Percentiles rank a stretch among this genome's conserved stretches.
Evolutionary conservation across 805 yeast species (phyloP).

Genomic region (Barnettozyma salicaria): DNA sequence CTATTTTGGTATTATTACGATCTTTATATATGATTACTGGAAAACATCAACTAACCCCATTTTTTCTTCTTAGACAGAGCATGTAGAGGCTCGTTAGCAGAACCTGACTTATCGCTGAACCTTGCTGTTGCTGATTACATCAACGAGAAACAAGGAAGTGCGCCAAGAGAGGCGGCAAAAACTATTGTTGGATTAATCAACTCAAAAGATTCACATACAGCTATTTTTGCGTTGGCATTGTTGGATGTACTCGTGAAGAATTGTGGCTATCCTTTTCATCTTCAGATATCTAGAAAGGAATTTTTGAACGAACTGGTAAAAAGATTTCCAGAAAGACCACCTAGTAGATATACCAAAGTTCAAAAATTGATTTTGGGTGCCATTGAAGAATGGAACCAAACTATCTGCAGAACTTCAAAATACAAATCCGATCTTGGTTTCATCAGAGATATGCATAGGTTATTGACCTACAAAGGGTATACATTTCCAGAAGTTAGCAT

Average conservation of each 20-base stretch:
- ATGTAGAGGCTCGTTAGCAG: slow-evolving; percentile 71
- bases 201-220: slow-evolving; percentile 76
- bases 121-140: slow-evolving; percentile 90
- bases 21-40: no score
- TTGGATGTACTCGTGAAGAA: slow-evolving; percentile 90
- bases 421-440: slow-evolving; percentile 89
- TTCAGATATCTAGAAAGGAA: slow-evolving; percentile 92
- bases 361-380: slow-evolving; percentile 83
- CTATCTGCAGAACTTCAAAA: slow-evolving; percentile 82
- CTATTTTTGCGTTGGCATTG: slow-evolving; percentile 74
- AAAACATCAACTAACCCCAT: no score
- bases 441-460: slow-evolving; percentile 92
- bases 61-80: slow-evolving; percentile 59
- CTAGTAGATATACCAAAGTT: slow-evolving; percentile 71
- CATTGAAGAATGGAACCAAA: slow-evolving; percentile 96
- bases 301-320: slow-evolving; percentile 90
- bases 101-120: slow-evolving; percentile 85
- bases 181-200: slow-evolving; percentile 79
- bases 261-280: slow-evolving; percentile 95
- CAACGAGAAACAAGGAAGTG: slow-evolving; percentile 81
- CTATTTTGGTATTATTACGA: background rate
- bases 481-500: slow-evolving; percentile 84
- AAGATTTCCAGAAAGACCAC: slow-evolving; percentile 92
- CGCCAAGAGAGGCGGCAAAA: slow-evolving; percentile 86
- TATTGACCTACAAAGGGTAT: slow-evolving; percentile 86